Evolutionary conservation across 768 basidiomycete species (phyloP), one percentile per base, ranked within the genome.

Genomic region (Tulasnella sp.): DNA sequence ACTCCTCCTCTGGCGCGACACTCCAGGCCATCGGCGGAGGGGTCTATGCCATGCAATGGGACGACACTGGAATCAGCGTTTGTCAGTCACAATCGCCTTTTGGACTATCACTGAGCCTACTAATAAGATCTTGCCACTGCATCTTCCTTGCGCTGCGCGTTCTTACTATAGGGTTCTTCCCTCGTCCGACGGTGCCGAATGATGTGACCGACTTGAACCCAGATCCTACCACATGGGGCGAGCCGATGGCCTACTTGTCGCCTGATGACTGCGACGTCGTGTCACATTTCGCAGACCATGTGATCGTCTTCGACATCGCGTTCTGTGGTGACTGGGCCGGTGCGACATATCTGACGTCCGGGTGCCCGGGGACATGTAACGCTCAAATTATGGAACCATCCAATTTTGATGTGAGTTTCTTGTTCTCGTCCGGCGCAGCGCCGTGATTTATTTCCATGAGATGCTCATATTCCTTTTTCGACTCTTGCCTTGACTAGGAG

Each of bases 1-100:
- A 49, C 1, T 59, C 63, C 7, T 69, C 69, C 1, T 72, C 63
- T 46, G 71, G 70, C n/a, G 61, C 63, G 55, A 61, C 65, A 3
- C 68, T 70, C 64, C 71, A 71, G 46, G 61, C 48, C 3, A 64
- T 62, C 31, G 70, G 70, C 21, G 72, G 72, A 7, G 72, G 71
- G 1, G 70, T 72, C 1, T 70, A 68, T 48, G 69, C 68, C 27
- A 67, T 68, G 66, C 48, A 67, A 34, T 71, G 71, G 71, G 65
- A 68, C 55, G 65, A 25, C 27, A 34, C 19, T 19, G 62, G 62
- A 2, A 60, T 62, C 41, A 51, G 60, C 31, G 59, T 62, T n/a
- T 62, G 62, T 61, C 12, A 27, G 61, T 60, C 21, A 25, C 19
- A n/a, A 12, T 12, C 56, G 31, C 12, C 11, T 19, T 21, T 15